Percentiles rank a stretch among this genome's conserved stretches.
Conservation (phyloP, 768 basidiomycete genomes). For the Tubosaeta sp. region DNA sequence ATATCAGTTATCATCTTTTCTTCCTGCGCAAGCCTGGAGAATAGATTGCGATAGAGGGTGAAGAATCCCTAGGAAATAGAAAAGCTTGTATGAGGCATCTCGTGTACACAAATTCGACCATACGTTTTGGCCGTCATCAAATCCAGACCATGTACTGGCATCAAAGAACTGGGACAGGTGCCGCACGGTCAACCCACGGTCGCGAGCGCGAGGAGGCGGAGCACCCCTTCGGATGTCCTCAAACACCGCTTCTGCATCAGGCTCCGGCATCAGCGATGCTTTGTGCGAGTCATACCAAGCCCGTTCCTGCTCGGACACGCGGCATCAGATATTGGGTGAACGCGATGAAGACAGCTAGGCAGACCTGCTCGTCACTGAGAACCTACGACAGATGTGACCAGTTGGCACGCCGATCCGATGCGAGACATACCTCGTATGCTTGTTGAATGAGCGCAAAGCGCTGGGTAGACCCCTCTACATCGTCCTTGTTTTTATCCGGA, state of each 20-base stretch:
- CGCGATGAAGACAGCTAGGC: slow-evolving; percentile 17
- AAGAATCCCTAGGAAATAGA: slow-evolving; percentile 69
- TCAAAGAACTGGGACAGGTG: slow-evolving; percentile 88
- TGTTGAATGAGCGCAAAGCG: slow-evolving; percentile 88
- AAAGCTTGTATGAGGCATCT: background rate
- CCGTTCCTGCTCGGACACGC: slow-evolving; percentile 68
- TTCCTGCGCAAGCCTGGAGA: slow-evolving; percentile 76
- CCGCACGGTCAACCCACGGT: slow-evolving; percentile 73
- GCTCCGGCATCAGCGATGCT: slow-evolving; percentile 70
- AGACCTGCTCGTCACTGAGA: slow-evolving; percentile 91
- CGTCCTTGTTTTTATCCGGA: slow-evolving; percentile 82
- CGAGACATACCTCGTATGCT: slow-evolving; percentile 78
- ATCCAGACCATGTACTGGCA: slow-evolving; percentile 57
- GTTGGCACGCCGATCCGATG: background rate
- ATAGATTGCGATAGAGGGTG: slow-evolving; percentile 83
- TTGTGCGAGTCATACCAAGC: slow-evolving; percentile 98
- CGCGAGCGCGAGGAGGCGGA: slow-evolving; percentile 48
- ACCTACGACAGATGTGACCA: slow-evolving; percentile 51
- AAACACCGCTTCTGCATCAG: slow-evolving; percentile 81
- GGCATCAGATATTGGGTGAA: slow-evolving; percentile 11
- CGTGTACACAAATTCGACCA: slow-evolving; percentile 17
- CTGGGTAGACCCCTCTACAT: slow-evolving; percentile 81
- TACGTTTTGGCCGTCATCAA: slow-evolving; percentile 62
- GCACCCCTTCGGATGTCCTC: slow-evolving; percentile 77
- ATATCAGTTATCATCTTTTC: slow-evolving; percentile 47